Evolutionary conservation across 2,329 filamentous ascomycete genomes (phyloP).

Genomic region (Aureobasidium musti): DNA sequence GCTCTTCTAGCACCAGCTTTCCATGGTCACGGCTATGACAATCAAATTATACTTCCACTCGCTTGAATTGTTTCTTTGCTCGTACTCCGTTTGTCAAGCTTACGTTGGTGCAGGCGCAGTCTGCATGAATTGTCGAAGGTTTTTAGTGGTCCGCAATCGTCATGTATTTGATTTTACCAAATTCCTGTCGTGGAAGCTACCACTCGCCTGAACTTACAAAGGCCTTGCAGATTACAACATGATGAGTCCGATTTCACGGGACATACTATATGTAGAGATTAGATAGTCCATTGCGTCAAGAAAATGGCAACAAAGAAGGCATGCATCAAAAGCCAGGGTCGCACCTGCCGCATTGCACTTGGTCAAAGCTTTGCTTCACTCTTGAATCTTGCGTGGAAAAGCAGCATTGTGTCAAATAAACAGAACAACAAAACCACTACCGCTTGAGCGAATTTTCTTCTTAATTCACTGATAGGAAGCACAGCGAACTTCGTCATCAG

Average conservation of each 20-base stretch:
- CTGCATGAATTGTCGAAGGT: too few relatives aligned
- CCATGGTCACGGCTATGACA: background rate
- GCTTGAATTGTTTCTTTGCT: background rate
- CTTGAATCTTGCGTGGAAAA: background rate
- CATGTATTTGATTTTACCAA: too few relatives aligned
- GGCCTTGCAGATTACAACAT: too few relatives aligned
- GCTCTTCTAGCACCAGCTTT: background rate
- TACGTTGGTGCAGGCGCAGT: too few relatives aligned
- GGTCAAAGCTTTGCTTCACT: background rate
- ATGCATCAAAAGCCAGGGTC: background rate
- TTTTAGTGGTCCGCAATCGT: too few relatives aligned
- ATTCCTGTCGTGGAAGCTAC: too few relatives aligned
- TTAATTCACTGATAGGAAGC: background rate
- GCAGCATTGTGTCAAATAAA: background rate
- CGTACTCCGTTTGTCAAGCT: too few relatives aligned
- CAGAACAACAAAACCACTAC: background rate
- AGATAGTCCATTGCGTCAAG: background rate
- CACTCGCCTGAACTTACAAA: too few relatives aligned
- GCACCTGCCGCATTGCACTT: background rate
- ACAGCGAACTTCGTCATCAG: background rate
- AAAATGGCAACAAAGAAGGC: background rate
- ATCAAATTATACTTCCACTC: background rate
- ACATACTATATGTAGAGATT: too few relatives aligned
- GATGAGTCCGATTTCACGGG: too few relatives aligned
- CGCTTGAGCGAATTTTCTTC: background rate